phyloP scores from a whole-genome alignment of 306 rosid genomes.

The Gynostemma pentaphyllum region DNA sequence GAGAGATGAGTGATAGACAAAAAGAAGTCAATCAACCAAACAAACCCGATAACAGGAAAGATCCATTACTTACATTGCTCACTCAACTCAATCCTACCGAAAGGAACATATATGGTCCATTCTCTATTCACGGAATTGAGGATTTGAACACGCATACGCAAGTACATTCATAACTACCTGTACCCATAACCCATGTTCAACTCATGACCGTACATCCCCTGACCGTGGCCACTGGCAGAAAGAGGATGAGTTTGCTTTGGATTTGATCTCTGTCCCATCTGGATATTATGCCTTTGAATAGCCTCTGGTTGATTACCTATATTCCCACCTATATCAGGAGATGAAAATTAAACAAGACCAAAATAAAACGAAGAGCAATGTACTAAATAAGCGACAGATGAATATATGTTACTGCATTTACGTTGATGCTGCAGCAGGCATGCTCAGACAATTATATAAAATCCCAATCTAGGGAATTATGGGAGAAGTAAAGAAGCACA shows the following conservation, averaged over 20 bases:
- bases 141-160: slow-evolving; percentile 25
- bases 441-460: not conserved
- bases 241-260: slow-evolving; percentile 31
- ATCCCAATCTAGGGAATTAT: not conserved
- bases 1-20: not conserved
- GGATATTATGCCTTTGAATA: slow-evolving; percentile 67
- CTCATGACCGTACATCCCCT: slow-evolving; percentile 51
- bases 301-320: slow-evolving; percentile 76
- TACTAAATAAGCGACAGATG: not conserved
- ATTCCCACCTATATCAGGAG: slow-evolving; percentile 50
- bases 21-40: not conserved
- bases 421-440: not conserved
- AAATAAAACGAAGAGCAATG: not conserved
- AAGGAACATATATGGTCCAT: slow-evolving; percentile 23
- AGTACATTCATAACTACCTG: slow-evolving; percentile 33
- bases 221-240: slow-evolving; percentile 34
- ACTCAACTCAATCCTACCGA: slow-evolving; percentile 8
- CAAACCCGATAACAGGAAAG: not conserved
- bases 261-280: slow-evolving; percentile 75
- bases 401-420: not conserved
- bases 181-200: slow-evolving; percentile 80
- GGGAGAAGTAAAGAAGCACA: not conserved
- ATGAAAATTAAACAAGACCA: slow-evolving; percentile 19
- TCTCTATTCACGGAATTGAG: slow-evolving; percentile 16
- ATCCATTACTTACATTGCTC: slow-evolving; percentile 9